Conservation (phyloP, 345 rosid species). For the Excoecaria agallocha region DNA sequence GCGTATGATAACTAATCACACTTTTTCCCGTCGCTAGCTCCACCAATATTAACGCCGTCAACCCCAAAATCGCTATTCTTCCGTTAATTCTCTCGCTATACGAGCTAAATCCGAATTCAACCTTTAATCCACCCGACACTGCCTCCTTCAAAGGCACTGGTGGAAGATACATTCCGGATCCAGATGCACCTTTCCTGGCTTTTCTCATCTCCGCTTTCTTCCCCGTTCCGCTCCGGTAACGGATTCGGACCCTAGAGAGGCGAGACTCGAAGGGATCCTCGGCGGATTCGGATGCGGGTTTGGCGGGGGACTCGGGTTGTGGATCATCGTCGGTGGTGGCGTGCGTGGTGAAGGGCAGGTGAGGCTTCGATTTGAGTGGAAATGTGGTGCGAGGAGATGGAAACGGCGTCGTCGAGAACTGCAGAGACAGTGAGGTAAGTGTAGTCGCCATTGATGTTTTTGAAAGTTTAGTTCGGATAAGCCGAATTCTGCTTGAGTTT, state of each 20-base stretch:
- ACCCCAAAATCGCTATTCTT: conserved; percentile 62
- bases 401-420: conserved; percentile 32
- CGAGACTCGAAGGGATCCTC: conserved; percentile 61
- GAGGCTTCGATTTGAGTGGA: conserved; percentile 20
- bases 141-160: conserved; percentile 73
- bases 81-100: conserved; percentile 77
- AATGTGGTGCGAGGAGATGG: conserved; percentile 23
- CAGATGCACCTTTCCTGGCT: conserved; percentile 50
- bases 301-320: conserved; percentile 32
- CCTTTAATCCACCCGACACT: conserved; percentile 62
- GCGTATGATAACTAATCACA: conserved; percentile 72
- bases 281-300: conserved; percentile 18
- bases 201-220: conserved; percentile 85
- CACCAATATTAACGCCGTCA: conserved; percentile 68
- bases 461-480: conserved; percentile 22
- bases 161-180: conserved; percentile 51
- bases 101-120: conserved; percentile 73
- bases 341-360: conserved; percentile 28
- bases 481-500: background rate
- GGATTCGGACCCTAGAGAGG: conserved; percentile 60
- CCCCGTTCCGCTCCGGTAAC: conserved; percentile 69
- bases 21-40: conserved; percentile 92
- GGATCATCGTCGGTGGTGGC: conserved; percentile 44
- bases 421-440: conserved; percentile 34
- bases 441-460: conserved; percentile 40